Evolutionary conservation across 1,139 yeast genomes (phyloP).

Genomic region (Suhomyces ambrosiae): DNA sequence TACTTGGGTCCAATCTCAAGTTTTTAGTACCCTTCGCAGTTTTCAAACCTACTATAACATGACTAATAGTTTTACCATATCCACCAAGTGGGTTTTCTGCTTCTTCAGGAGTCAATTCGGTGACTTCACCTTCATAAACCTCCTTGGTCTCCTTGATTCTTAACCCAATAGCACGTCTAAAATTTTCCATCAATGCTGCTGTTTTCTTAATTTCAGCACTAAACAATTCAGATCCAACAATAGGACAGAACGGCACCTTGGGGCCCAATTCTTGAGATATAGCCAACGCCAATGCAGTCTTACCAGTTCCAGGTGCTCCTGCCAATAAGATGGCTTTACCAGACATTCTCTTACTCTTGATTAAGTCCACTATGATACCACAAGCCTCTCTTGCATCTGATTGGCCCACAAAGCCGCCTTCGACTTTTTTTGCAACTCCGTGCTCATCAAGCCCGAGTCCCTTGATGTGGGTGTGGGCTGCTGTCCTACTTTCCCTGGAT

Average conservation of each 20-base stretch:
- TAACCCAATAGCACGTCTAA: constrained; percentile 93
- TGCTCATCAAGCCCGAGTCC: constrained; percentile 92
- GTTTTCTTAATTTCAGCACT: constrained; percentile 99
- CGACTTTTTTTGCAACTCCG: constrained; percentile 81
- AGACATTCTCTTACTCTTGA: constrained; percentile 89
- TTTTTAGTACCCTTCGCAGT: constrained; percentile 96
- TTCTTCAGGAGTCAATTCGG: constrained; percentile 95
- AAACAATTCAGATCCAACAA: constrained; percentile 92
- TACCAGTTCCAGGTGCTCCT: constrained; percentile 98
- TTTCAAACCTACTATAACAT: constrained; percentile 91
- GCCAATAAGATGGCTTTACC: constrained; percentile 96
- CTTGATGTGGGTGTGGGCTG: constrained; percentile 96
- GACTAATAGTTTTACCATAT: constrained; percentile 93
- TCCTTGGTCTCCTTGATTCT: constrained; percentile 97
- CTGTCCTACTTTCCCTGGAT: constrained; percentile 74
- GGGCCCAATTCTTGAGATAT: constrained; percentile 97
- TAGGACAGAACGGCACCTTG: constrained; percentile 96
- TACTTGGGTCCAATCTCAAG: constrained; percentile 89
- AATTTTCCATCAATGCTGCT: constrained; percentile 95
- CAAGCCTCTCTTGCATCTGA: constrained; percentile 95
- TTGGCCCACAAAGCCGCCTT: constrained; percentile 97
- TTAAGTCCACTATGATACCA: constrained; percentile 91
- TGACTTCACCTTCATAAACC: constrained; percentile 97
- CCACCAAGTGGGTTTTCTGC: constrained; percentile 97
- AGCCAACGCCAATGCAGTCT: constrained; percentile 94